Base-by-base conservation (phyloP, 371 early-diverging fungal genomes). In the Apophysomyces ossiformis region DNA sequence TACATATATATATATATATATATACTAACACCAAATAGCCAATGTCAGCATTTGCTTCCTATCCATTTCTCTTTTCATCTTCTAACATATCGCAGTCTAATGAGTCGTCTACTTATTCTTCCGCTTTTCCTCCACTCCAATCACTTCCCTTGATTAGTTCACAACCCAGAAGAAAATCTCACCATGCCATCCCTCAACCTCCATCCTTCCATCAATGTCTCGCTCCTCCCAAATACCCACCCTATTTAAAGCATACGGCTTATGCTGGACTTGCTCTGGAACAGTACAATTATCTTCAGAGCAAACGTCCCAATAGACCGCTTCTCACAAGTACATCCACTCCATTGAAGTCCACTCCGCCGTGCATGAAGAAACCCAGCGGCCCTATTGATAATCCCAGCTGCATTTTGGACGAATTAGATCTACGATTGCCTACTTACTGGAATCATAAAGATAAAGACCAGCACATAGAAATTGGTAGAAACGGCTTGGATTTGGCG, bases 401-500 rank as follows among this genome's bases (percentile, higher is more conserved):
- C 54, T 21, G 21, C 21, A 21, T 50, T 18, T 50, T 67, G 35
- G 72, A 70, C 59, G 45, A 69, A 18, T 46, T 78, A 9, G 78
- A 79, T 46, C 65, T 82, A 21, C 66, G 74, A 46, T 69, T 90
- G 36, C 92, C 92, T 7, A 79, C 87, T 1, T 68, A 73, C 21
- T 92, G 90, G 92, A 90, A 87, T 62, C 58, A 68, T 4, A 81
- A 79, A 45, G 90, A 90, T 63, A 90, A 89, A 68, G 85, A 83
- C 3, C 68, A 76, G 6, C 77, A 83, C 61, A 72, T 89, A 9
- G 84, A 85, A 44, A 72, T 92, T 11, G 78, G 82, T 2, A 72
- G 74, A 21, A 82, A 82, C 56, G 85, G 83, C 16, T 66, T 89
- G 32, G 81, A 83, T 38, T 79, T 89, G 41, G 76, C 64, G 45